Base-by-base conservation (phyloP, 2,329 filamentous ascomycete species). In the Neopestalotiopsis clavispora region DNA sequence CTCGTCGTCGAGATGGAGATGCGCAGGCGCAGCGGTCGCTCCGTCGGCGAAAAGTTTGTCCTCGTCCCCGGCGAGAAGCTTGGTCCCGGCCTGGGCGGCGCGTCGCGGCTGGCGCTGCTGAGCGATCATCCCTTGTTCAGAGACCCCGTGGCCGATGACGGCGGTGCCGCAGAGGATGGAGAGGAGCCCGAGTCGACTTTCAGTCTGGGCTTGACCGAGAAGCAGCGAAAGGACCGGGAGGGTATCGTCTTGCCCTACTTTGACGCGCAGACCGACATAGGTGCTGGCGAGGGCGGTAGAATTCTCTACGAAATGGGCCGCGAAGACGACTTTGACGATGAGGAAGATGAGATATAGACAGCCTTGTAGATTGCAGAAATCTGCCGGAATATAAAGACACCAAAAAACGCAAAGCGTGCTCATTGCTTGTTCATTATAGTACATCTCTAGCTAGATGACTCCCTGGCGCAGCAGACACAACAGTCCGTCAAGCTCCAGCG, bases 271-370 rank as follows among this genome's bases (percentile, higher is more conserved):
- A 93, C 90, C 66, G 92, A 91, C 62, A 87, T 90, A 65, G 91
- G 90, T 1, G 87, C 89, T 0, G 95, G 95, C 0, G 94, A 97
- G 75, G 95, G 96, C 4, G 96, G 96, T 0, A 87, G 95, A 70
- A 99, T 99, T 72, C 78, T 99, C 76, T 99, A 99, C 79, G 95
- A 98, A 74, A 97, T 98, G 93, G 95, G 95, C 1, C 89, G 90
- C 71, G 96, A 98, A 82, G 96, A 99, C 80, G 94, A 98, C 78
- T 98, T 98, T 82, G 95, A 97, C 74, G 95, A 97, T 69, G 94
- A 97, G 77, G 94, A 79, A 66, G 77, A 79, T 60, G 77, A 79
- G 69, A 79, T 79, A 74, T 79, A 72, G 42, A 63, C 30, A 52
- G 4, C 38, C 14, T 28, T 63, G 14, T 30, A 42, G 34, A 63